Evolutionary conservation across 2,329 filamentous ascomycete genomes (phyloP).

Genomic region (Neocatenulostroma microsporum): DNA sequence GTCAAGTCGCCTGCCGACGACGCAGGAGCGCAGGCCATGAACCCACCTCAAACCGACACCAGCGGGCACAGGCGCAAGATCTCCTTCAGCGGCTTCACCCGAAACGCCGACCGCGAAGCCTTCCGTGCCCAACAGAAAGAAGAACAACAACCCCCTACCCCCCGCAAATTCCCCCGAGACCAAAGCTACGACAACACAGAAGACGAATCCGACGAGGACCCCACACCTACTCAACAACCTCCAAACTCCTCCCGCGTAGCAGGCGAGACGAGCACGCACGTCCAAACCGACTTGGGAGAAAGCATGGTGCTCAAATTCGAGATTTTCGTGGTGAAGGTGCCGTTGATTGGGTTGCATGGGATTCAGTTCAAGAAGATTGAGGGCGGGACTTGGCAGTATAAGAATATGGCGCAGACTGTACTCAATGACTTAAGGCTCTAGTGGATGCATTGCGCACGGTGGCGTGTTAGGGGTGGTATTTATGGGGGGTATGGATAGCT

Average conservation of each 20-base stretch:
- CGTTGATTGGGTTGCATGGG: constrained; percentile 81
- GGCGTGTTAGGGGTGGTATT: too few relatives aligned
- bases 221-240: constrained; percentile 16
- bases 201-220: constrained; percentile 27
- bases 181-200: constrained; percentile 78
- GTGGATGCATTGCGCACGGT: too few relatives aligned
- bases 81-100: constrained; percentile 68
- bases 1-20: constrained; percentile 55
- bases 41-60: constrained; percentile 23
- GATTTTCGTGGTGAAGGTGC: constrained; percentile 96
- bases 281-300: constrained; percentile 79
- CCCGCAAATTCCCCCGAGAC: constrained; percentile 40
- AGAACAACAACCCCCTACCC: constrained; percentile 36
- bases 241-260: constrained; percentile 48
- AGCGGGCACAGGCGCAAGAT: constrained; percentile 64
- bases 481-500: too few relatives aligned
- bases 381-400: constrained; percentile 97
- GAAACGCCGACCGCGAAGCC: constrained; percentile 61
- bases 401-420: constrained; percentile 96
- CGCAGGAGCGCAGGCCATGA: constrained; percentile 27
- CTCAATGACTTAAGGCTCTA: constrained; percentile 73
- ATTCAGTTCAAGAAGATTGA: constrained; percentile 97
- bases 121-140: constrained; percentile 45
- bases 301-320: constrained; percentile 85
- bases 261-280: constrained; percentile 85